These are phyloP conservation scores for Solanum ahanhuiri DNA, from an alignment of 257 asterid species.

Conservation along the genomic window DNA sequence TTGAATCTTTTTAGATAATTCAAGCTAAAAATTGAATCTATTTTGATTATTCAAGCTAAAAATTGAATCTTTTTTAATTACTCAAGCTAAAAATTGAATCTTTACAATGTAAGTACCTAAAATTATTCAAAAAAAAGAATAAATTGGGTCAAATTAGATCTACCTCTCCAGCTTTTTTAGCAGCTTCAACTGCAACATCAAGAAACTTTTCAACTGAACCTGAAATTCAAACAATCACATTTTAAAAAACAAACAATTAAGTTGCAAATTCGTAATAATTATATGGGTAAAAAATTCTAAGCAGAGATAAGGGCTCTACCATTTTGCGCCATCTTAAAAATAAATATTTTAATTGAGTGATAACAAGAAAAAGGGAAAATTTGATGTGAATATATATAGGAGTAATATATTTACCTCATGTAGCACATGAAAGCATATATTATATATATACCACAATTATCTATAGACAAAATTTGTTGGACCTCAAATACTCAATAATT, in stretches of 20 bases:
- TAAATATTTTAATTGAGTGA: slow-evolving; percentile 7
- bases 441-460: not conserved
- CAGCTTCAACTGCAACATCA: slow-evolving; percentile 56
- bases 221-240: slow-evolving; percentile 12
- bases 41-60: not conserved
- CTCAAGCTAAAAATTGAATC: not conserved
- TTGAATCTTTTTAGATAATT: not conserved
- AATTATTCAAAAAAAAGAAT: not conserved
- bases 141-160: not conserved
- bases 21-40: not conserved
- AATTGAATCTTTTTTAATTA: not conserved
- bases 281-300: not conserved
- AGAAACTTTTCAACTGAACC: slow-evolving; percentile 48
- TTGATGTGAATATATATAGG: not conserved
- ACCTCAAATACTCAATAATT: not conserved
- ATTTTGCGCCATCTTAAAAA: slow-evolving; percentile 35
- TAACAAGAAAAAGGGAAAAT: not conserved
- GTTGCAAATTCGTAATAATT: not conserved
- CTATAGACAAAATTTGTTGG: not conserved
- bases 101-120: not conserved
- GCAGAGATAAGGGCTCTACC: slow-evolving; percentile 20
- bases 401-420: not conserved
- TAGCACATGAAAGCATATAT: not conserved
- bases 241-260: not conserved
- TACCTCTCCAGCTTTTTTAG: slow-evolving; percentile 70